Evolutionary conservation across 768 basidiomycete genomes (phyloP), one percentile per base, ranked within the genome.

Genomic region (Gloeopeniophorella convolvens): DNA sequence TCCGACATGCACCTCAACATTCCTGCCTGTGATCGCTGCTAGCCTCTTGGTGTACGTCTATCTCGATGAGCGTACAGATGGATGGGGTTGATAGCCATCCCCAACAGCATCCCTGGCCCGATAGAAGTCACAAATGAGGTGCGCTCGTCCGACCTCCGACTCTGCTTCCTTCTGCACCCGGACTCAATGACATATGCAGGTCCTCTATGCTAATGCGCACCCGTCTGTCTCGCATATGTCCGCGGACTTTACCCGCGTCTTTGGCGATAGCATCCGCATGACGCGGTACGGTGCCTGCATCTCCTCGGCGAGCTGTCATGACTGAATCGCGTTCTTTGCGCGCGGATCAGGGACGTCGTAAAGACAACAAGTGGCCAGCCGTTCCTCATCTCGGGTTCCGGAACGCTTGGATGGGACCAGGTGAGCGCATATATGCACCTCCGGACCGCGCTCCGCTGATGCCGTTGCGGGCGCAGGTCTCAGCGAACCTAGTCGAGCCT

Each of bases 341-440:
- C 16, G 4, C 21, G 30, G 10, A 43, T 28, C 56, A 85, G 88
- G 54, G 72, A 88, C 47, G 82, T 97, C 6, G 68, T 98, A 18
- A 83, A 81, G 63, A 85, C 95, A 26, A 76, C 80, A 47, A 70
- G 73, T 20, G 88, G 77, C 0, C 96, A 98, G 62, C 90, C 92
- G 0, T 92, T 99, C 74, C 69, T 99, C 60, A 86, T 98, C 55
- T 83, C 93, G 23, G 96, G 96, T 1, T 89, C 85, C 47, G 96
- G 96, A 13, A 98, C 96, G 2, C 75, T 99, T 28, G 96, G 96
- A 24, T 98, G 94, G 93, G 94, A 97, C 66, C 87, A 90, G 78
- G 88, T 77, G 36, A 56, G 76, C 42, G 23, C 46, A 4, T 50
- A 27, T 15, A 32, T 40, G 35, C 23, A 51, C 54, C 45, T 26